Evolutionary conservation across 257 asterid species (phyloP).

Genomic region (Euphrasia confusa): DNA sequence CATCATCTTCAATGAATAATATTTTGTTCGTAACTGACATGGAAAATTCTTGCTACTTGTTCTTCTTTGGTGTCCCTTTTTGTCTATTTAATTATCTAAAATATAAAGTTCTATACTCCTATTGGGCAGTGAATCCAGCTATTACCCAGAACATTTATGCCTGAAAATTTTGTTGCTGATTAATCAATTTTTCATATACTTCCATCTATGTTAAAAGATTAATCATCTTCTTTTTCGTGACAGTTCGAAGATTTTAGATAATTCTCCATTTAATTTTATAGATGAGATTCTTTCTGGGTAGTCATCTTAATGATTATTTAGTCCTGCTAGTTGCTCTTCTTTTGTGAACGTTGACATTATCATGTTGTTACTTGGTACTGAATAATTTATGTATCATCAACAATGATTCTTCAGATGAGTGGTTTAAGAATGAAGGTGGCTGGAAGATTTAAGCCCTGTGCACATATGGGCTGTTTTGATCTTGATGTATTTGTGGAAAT

Average conservation of each 20-base stretch:
- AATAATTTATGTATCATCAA: no score
- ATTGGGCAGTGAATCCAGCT: slow-evolving; percentile 1
- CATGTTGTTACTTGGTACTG: not conserved
- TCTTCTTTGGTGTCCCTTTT: not conserved
- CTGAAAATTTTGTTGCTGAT: slow-evolving; percentile 1
- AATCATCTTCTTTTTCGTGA: not conserved
- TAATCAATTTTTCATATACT: not conserved
- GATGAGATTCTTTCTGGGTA: not conserved
- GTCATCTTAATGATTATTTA: slow-evolving; percentile 2
- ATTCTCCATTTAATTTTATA: not conserved
- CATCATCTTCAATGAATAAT: not conserved
- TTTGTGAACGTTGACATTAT: no score
- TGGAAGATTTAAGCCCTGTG: slow-evolving; percentile 90
- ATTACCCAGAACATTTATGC: not conserved
- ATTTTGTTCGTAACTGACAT: slow-evolving; percentile 4
- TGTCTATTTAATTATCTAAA: not conserved
- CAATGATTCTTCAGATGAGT: slow-evolving; percentile 64
- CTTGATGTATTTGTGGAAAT: slow-evolving; percentile 92
- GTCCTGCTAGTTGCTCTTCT: slow-evolving; percentile 5
- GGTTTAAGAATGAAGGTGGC: slow-evolving; percentile 95
- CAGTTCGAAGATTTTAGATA: not conserved
- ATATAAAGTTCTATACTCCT: not conserved
- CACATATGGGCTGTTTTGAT: slow-evolving; percentile 97
- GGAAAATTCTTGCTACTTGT: not conserved
- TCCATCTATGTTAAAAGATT: not conserved